Conservation (phyloP, 139 green algal species). For the Chlamydomonas sphaeroides region DNA sequence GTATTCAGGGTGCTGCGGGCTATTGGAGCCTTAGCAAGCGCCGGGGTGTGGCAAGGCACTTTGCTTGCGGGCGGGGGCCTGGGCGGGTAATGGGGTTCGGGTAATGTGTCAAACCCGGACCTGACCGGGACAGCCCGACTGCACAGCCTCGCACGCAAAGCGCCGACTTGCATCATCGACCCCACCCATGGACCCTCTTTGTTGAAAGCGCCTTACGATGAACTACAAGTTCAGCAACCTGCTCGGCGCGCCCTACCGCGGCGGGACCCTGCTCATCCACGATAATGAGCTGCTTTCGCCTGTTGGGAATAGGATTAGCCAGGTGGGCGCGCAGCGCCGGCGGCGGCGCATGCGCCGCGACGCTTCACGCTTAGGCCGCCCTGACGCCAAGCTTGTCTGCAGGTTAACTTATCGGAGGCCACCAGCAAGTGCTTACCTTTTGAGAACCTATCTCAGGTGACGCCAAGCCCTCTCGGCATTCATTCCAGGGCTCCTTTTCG, state of each 20-base stretch:
- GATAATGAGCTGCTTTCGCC: slow-evolving; percentile 84
- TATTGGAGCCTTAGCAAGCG: too few species aligned
- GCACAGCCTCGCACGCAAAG: too few species aligned
- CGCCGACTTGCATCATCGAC: too few species aligned
- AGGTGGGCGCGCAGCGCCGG: slow-evolving; percentile 55
- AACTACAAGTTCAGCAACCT: slow-evolving; percentile 90
- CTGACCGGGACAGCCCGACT: too few species aligned
- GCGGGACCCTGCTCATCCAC: slow-evolving; percentile 88
- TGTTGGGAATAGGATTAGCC: slow-evolving; percentile 89
- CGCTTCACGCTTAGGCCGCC: too few species aligned
- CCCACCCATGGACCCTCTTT: too few species aligned
- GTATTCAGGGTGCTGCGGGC: too few species aligned
- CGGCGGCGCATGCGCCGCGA: too few species aligned
- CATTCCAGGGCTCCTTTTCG: background rate
- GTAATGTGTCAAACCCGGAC: too few species aligned
- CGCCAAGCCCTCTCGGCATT: background rate
- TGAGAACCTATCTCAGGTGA: slow-evolving; percentile 80
- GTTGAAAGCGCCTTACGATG: slow-evolving; percentile 64
- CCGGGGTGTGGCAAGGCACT: too few species aligned
- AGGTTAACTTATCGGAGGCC: slow-evolving; percentile 81
- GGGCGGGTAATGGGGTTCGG: too few species aligned
- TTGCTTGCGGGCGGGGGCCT: too few species aligned
- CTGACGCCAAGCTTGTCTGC: background rate
- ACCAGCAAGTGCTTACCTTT: slow-evolving; percentile 84
- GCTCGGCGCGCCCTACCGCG: slow-evolving; percentile 93